Base-by-base conservation (phyloP, 805 yeast genomes). In the Cyberlindnera amylophila region DNA sequence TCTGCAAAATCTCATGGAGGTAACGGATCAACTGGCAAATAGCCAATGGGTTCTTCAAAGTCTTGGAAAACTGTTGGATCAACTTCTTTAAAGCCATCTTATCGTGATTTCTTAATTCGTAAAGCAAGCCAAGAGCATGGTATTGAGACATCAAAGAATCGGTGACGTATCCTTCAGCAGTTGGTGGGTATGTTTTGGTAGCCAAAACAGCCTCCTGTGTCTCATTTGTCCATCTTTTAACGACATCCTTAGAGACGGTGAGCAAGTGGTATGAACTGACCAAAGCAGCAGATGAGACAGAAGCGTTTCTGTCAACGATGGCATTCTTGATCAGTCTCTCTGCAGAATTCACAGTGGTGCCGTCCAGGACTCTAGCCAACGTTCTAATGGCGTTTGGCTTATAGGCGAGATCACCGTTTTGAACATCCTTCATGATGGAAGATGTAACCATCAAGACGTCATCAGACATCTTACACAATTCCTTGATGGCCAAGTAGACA, bases 391-490 rank as follows among this genome's bases (percentile, higher is more conserved):
- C 98, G 61, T 93, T 85, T 43, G 99, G 96, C 60, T 89, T 88
- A 66, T 84, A 89, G 48, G 88, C 70, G 50, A 79, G 70, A 46
- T 87, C 95, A 44, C 91, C 91, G 52, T 81, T 82, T 67, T 95
- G 97, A 41, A 93, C 87, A 67, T 93, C 99, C 67, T 90, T 90
- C 97, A 93, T 93, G 60, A 93, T 90, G 21, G 96, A 89, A 3
- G 96, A 87, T 21, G 99, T 93, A 21, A 91, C 97, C 98, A 93
- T 93, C 64, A 93, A 76, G 44, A 89, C 88, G 65, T 93, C 97
- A 53, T 87, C 86, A 16, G 96, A 87, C 49, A 84, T 77, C 15
- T 82, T 67, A 38, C 91, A 78, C 49, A 93, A 75, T 64, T 91
- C 97, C 69, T 93, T 93, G 65, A 91, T 89, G 13, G 96, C 91